A percentile compares a stretch with the other conserved stretches of the same genome.
phyloP scores from a whole-genome alignment of 192 early-diverging fungal genomes.

The Mortierella antarctica region DNA sequence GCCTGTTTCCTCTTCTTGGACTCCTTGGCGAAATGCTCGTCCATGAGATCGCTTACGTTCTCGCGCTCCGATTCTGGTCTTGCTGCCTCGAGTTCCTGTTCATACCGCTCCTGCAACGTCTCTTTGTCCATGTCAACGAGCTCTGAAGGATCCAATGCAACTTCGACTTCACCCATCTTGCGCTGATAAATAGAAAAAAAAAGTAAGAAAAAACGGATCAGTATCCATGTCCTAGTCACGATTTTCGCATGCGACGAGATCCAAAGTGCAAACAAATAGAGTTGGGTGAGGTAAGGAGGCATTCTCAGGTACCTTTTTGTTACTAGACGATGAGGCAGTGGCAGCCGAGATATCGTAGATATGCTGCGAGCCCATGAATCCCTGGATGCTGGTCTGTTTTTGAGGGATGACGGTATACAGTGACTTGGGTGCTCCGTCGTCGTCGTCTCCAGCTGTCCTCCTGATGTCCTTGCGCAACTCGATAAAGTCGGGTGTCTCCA shows the following conservation, averaged over 20 bases:
- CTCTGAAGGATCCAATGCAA: constrained; percentile 91
- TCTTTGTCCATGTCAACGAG: constrained; percentile 84
- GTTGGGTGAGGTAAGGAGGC: not conserved
- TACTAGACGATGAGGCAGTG: constrained; percentile 55
- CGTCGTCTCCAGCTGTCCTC: constrained; percentile 55
- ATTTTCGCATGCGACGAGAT: not conserved
- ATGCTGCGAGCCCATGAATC: constrained; percentile 96
- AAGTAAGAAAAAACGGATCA: not conserved
- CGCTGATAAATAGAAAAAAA: constrained; percentile 49
- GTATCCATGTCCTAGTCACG: not conserved
- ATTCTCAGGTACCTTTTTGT: constrained; percentile 50
- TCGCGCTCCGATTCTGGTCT: constrained; percentile 65
- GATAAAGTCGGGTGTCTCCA: constrained; percentile 87
- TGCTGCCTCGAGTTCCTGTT: constrained; percentile 68
- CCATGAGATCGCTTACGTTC: constrained; percentile 91
- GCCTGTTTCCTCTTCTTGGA: constrained; percentile 76
- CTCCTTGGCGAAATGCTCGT: constrained; percentile 80
- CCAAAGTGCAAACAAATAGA: constrained; percentile 1
- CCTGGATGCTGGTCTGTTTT: constrained; percentile 70
- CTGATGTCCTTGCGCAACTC: constrained; percentile 86
- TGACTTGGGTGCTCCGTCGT: constrained; percentile 58
- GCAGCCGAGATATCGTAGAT: constrained; percentile 82
- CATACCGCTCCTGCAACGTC: constrained; percentile 81
- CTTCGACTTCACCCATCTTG: constrained; percentile 79
- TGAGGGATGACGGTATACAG: constrained; percentile 94